phyloP scores from a whole-genome alignment of 2,329 filamentous ascomycete species.

The Diaporthe nobilis region DNA sequence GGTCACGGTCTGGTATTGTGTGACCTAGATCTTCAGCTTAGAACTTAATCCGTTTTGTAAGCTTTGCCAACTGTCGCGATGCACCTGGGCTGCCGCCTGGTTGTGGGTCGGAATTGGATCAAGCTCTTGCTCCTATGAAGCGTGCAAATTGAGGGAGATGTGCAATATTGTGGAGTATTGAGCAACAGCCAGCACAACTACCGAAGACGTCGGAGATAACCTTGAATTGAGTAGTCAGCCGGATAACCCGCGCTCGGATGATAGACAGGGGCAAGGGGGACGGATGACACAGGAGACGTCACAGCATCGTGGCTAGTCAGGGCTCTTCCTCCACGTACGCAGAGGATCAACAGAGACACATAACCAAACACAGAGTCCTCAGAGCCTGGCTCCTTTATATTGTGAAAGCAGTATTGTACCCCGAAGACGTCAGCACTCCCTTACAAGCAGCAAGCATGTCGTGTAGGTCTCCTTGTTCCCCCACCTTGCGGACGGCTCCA shows the following conservation, averaged over 20 bases:
- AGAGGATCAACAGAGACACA: not conserved
- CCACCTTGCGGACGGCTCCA: constrained; percentile 4
- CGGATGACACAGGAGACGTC: constrained; percentile 13
- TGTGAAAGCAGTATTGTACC: not conserved
- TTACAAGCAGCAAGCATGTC: constrained; percentile 27
- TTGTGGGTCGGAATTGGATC: not conserved
- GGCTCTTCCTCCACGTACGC: not conserved
- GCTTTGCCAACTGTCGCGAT: too few species aligned
- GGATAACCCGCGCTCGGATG: constrained; percentile 6
- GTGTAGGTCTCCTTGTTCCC: constrained; percentile 4
- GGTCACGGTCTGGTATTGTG: too few species aligned
- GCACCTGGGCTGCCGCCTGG: not conserved
- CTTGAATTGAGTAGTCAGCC: not conserved
- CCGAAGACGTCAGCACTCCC: constrained; percentile 3
- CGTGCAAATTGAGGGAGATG: not conserved
- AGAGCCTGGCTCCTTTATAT: not conserved
- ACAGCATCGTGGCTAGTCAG: constrained; percentile 15
- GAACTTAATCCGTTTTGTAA: too few species aligned
- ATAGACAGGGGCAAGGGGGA: constrained; percentile 7
- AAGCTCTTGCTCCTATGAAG: not conserved
- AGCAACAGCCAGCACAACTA: too few species aligned
- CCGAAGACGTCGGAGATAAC: constrained; percentile 10
- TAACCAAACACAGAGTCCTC: not conserved
- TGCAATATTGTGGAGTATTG: not conserved
- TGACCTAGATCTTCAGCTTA: too few species aligned